Evolutionary conservation across 805 yeast genomes (phyloP), one percentile per base, ranked within the genome.

Genomic region (Pichia ethanolica): DNA sequence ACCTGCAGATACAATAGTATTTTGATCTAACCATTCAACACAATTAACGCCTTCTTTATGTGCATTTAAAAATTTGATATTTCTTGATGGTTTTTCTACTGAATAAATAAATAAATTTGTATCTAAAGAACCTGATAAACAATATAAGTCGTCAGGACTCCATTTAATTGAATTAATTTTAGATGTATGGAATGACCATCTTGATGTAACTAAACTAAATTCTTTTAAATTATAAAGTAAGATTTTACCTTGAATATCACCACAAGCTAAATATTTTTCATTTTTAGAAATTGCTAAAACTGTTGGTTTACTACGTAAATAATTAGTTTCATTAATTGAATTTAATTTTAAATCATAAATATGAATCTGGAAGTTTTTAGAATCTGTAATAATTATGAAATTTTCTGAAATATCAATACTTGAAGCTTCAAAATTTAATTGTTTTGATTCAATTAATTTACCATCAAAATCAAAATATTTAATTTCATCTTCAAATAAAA

Each of bases 151-250:
- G 57, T 85, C 89, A 9, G 70, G 70, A 42, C 82, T 77, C 99
- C 98, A 93, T 27, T 80, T 66, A 44, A 93, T 86, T 33, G 82
- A 77, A 51, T 79, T 81, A 54, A 93, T 84, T 48, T 78, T 81
- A 49, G 96, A 83, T 2, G 90, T 86, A 64, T 93, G 97, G 81
- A 88, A 91, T 0, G 95, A 83, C 99, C 99, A 93, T 63, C 97
- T 79, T 0, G 95, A 80, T 3, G 98, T 89, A 36, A 82, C 75
- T 7, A 87, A 69, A 3, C 75, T 56, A 45, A 71, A 77, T 38
- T 80, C 81, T 3, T 63, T 64, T 7, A 81, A 63, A 54, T 79
- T 74, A 66, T 79, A 89, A 36, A 90, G 72, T n/a, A 83, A 68
- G 55, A 89, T 88, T 65, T 91, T 93, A 35, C 99, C 99, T 47